Base-by-base conservation (phyloP, 169 alveolate genomes). In the Sarcocystis neurona region DNA sequence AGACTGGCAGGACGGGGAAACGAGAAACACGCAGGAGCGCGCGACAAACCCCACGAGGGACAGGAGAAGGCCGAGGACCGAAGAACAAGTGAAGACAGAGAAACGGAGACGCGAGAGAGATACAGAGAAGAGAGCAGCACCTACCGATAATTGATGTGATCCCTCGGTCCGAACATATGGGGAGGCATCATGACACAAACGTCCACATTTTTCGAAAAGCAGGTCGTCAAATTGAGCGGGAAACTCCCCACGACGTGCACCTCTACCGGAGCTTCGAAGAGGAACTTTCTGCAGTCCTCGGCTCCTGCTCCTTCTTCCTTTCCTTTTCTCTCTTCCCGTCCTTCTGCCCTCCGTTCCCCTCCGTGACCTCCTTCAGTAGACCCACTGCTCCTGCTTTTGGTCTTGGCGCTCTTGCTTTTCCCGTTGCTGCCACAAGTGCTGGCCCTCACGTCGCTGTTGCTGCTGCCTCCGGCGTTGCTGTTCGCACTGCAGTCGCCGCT, bases 141-240 rank as follows among this genome's bases (percentile, higher is more conserved):
- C 41, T 56, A 72, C 82, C 82, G 34, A 53, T 72, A 72, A 53
- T 72, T 72, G 27, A 72, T 27, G 56, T 72, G 32, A 18, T 72
- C 82, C 41, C 41, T 72, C 6, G 30, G 6, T 32, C 41, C 56
- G 20, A 72, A 72, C 82, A 72, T 72, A 39, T 72, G 82, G 10
- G 82, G 58, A 1, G 82, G 82, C 82, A 72, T 72, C 27, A 39
- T 56, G 20, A 72, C 82, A 32, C 56, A 48, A 15, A 72, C 53
- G n/a, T 72, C 82, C 2, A 72, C 53, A 39, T 72, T 72, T 20
- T 72, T 72, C 18, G 34, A 48, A 39, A 72, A 72, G 34, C 53
- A 39, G 58, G 43, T 41, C 58, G 41, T 37, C 27, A 72, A 32
- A 39, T 56, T 56, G 53, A 72, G 82, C 18, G 82, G 82, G 82